phyloP scores from a whole-genome alignment of 306 rosid species.

The Rubus idaeus region DNA sequence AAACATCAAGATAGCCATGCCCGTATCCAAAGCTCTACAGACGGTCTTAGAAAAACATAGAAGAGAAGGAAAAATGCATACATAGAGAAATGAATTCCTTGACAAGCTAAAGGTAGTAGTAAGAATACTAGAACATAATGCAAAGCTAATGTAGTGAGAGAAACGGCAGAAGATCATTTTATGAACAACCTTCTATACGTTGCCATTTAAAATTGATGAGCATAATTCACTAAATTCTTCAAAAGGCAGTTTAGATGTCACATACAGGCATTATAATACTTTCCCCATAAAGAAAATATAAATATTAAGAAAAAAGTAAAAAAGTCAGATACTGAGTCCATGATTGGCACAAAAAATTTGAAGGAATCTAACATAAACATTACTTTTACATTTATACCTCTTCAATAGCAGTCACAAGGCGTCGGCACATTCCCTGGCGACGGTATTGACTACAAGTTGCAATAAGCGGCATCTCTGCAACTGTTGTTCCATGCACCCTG shows the following conservation, averaged over 20 bases:
- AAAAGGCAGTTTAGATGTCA: background rate
- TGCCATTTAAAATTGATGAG: background rate
- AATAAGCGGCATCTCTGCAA: slow-evolving; percentile 98
- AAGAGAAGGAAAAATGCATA: background rate
- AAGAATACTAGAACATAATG: background rate
- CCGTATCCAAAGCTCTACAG: background rate
- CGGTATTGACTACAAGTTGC: slow-evolving; percentile 91
- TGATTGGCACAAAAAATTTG: background rate
- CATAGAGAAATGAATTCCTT: background rate
- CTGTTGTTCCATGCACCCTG: slow-evolving; percentile 86
- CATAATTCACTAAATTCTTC: background rate
- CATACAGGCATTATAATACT: background rate
- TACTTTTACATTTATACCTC: slow-evolving; percentile 50
- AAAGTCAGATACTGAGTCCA: background rate
- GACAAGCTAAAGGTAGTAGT: background rate
- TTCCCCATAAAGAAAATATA: background rate
- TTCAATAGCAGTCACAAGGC: slow-evolving; percentile 74
- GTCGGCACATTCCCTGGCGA: slow-evolving; percentile 97
- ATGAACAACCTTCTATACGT: background rate
- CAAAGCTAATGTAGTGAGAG: background rate
- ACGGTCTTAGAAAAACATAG: background rate
- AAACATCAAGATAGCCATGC: background rate
- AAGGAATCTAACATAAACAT: background rate
- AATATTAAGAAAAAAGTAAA: background rate
- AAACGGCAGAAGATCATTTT: background rate